Percentiles rank a stretch among this genome's conserved stretches.
phyloP scores from a whole-genome alignment of 2,329 filamentous ascomycete genomes.

The Diplodia seriata region DNA sequence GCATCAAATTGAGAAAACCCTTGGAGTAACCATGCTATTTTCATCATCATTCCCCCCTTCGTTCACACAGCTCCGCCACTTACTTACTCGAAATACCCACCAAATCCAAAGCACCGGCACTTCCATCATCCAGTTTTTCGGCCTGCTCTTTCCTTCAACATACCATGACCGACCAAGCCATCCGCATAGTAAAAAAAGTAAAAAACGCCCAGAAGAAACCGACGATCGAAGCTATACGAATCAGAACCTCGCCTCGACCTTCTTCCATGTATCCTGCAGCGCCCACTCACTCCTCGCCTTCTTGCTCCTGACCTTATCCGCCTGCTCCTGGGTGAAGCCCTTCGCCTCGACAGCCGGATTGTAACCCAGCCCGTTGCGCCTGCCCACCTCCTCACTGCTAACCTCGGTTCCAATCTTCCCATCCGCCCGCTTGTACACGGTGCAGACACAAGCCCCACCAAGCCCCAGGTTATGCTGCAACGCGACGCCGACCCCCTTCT shows the following conservation, averaged over 20 bases:
- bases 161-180: no score
- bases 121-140: no score
- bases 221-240: not conserved
- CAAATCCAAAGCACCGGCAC: no score
- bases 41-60: no score
- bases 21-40: no score
- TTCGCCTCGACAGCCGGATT: constrained; percentile 90
- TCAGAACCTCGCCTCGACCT: constrained; percentile 72
- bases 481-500: constrained; percentile 59
- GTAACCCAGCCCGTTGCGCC: constrained; percentile 76
- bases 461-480: constrained; percentile 94
- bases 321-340: constrained; percentile 82
- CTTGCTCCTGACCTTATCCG: constrained; percentile 72
- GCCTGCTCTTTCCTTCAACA: no score
- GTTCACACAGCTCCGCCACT: no score
- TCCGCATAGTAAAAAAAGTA: no score
- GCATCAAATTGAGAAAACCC: no score
- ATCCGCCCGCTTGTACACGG: constrained; percentile 86
- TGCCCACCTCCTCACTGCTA: constrained; percentile 68
- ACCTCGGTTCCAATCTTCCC: constrained; percentile 68
- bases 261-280: constrained; percentile 74
- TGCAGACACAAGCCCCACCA: constrained; percentile 88
- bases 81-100: no score
- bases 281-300: constrained; percentile 74
- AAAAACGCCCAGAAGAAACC: not conserved